These are phyloP conservation scores for Gremmenia infestans DNA, from an alignment of 2,329 filamentous ascomycete species.

Conservation along the genomic window DNA sequence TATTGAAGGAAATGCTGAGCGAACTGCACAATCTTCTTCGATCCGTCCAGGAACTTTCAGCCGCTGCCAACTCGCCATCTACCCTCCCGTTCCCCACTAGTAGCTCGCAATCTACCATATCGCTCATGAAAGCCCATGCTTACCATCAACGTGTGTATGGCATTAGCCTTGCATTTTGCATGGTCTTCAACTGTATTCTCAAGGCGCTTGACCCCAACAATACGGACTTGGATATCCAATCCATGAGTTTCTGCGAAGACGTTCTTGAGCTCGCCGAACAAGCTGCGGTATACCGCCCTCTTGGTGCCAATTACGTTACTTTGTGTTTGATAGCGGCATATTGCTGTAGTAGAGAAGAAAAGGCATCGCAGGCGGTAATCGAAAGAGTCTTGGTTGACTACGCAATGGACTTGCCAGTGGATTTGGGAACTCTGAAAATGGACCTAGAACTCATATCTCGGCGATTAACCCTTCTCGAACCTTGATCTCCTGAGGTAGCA, in stretches of 20 bases:
- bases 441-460: not conserved
- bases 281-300: slow-evolving; percentile 28
- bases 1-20: not conserved
- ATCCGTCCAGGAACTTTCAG: not conserved
- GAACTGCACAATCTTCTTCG: not conserved
- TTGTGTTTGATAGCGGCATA: slow-evolving; percentile 25
- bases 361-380: not conserved
- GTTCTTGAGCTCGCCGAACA: slow-evolving; percentile 28
- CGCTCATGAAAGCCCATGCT: not conserved
- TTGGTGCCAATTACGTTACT: slow-evolving; percentile 31
- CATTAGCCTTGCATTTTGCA: slow-evolving; percentile 29
- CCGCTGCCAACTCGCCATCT: not conserved
- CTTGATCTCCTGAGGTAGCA: not conserved
- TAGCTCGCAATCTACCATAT: not conserved
- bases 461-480: not conserved
- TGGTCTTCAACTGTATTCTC: slow-evolving; percentile 33
- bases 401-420: not conserved
- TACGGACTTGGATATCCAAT: slow-evolving; percentile 15
- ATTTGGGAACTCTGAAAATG: not conserved
- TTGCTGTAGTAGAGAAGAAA: slow-evolving; percentile 12
- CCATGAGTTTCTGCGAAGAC: slow-evolving; percentile 21
- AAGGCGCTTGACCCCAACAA: slow-evolving; percentile 27
- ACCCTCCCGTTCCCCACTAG: not conserved
- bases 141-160: slow-evolving; percentile 27
- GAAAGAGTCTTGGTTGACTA: not conserved